These are phyloP conservation scores for Chlamydomonas reinhardtii DNA, from an alignment of 163 green algal species.

Conservation along the genomic window DNA sequence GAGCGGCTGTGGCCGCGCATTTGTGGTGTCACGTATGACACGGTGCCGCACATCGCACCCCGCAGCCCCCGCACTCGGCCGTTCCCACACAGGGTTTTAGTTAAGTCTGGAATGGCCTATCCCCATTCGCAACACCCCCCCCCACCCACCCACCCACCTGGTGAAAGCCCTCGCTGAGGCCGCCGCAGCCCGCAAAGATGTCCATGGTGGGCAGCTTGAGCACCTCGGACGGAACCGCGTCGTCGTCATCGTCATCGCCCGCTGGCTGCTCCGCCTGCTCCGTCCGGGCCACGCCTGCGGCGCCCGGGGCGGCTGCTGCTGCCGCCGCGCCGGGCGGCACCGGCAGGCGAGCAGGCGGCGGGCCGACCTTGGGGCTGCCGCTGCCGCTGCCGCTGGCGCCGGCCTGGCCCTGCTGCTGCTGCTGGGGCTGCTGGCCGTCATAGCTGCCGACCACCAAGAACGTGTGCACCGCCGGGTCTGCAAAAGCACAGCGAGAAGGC, in stretches of 20 bases:
- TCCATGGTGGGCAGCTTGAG: conserved; percentile 86
- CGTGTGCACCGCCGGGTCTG: conserved; percentile 15
- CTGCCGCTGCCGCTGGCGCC: conserved; percentile 15
- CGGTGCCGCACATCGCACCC: too few species aligned
- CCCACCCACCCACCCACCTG: conserved; percentile 70
- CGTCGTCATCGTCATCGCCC: conserved; percentile 22
- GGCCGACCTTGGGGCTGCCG: not conserved
- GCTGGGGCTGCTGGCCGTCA: conserved; percentile 52
- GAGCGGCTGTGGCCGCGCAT: too few species aligned
- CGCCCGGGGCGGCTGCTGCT: not conserved
- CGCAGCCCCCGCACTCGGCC: too few species aligned
- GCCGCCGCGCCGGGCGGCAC: conserved; percentile 26
- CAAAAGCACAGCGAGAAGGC: too few species aligned
- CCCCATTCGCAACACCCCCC: too few species aligned
- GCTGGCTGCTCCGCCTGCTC: conserved; percentile 12
- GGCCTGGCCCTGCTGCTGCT: conserved; percentile 23
- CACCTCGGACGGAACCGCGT: not conserved
- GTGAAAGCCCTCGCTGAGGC: conserved; percentile 95
- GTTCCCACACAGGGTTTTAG: too few species aligned
- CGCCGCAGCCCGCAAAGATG: conserved; percentile 97
- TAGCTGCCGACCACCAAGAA: conserved; percentile 73
- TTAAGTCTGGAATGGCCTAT: too few species aligned
- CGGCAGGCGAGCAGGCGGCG: not conserved
- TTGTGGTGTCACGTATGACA: too few species aligned
- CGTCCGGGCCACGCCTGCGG: too few species aligned